These are phyloP conservation scores for Cystobasidium onofrii DNA, from an alignment of 768 basidiomycete genomes.

Conservation along the genomic window DNA sequence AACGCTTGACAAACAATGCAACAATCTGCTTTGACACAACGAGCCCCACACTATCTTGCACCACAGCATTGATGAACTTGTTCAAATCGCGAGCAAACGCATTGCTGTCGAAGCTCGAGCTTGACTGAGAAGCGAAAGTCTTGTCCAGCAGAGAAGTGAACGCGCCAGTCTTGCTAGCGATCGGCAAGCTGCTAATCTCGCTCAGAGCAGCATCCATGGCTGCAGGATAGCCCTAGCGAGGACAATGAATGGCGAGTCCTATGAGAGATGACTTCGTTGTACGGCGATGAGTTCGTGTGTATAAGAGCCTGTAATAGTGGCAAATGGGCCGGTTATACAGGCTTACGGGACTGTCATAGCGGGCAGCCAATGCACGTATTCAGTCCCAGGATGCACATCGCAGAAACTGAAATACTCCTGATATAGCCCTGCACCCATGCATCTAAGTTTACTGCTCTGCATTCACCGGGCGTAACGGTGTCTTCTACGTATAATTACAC, in stretches of 20 bases:
- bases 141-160: constrained; percentile 26
- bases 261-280: too few species aligned
- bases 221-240: background rate
- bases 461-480: background rate
- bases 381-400: too few species aligned
- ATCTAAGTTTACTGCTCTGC: background rate
- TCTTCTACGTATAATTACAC: background rate
- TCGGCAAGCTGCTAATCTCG: constrained; percentile 3
- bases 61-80: constrained; percentile 65
- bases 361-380: too few species aligned
- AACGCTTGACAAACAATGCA: constrained; percentile 66
- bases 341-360: too few species aligned
- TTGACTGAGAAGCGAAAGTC: background rate
- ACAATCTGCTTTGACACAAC: constrained; percentile 83
- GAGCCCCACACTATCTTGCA: constrained; percentile 66
- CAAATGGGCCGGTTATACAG: background rate
- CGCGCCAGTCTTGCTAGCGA: constrained; percentile 22
- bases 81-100: constrained; percentile 54
- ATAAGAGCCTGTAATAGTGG: background rate
- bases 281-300: background rate
- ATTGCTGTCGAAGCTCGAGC: background rate
- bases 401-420: too few species aligned
- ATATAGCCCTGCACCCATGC: too few species aligned
- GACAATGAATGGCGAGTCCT: too few species aligned
- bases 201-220: constrained; percentile 26